These are phyloP conservation scores for Cystobasidiaceae sp. DNA, from an alignment of 1,284 basidiomycete genomes.

Conservation along the genomic window DNA sequence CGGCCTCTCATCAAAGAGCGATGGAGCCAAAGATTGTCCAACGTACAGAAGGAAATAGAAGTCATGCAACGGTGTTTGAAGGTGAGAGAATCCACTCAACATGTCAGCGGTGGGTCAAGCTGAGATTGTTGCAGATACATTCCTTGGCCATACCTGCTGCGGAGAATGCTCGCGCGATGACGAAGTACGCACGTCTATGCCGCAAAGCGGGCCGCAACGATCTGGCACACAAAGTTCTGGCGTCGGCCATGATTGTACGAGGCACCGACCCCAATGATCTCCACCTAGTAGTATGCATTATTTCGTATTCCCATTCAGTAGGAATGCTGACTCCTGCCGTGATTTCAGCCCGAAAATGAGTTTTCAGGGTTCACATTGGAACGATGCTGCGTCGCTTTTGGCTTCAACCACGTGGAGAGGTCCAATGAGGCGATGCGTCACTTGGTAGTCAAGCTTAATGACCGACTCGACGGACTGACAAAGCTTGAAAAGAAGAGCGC, in stretches of 20 bases:
- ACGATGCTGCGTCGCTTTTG: conserved; percentile 13
- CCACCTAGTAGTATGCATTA: neutral
- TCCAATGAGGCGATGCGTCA: conserved; percentile 15
- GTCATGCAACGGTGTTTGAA: conserved; percentile 7
- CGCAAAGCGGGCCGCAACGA: conserved; percentile 20
- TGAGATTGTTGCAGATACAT: neutral
- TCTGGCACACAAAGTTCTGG: conserved; percentile 25
- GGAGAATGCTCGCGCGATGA: conserved; percentile 15
- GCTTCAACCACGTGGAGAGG: conserved; percentile 4
- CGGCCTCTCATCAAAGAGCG: conserved; percentile 9
- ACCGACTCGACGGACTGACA: conserved; percentile 1
- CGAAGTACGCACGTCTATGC: conserved; percentile 13
- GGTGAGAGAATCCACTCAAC: neutral
- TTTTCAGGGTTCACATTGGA: conserved; percentile 22
- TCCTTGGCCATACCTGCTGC: conserved; percentile 13
- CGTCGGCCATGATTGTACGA: neutral
- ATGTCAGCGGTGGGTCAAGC: neutral
- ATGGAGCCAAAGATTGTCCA: neutral
- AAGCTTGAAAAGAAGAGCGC: neutral
- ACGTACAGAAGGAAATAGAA: conserved; percentile 12
- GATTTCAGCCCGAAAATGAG: conserved; percentile 26
- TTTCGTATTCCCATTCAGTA: neutral
- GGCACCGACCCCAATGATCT: neutral
- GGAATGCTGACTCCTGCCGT: neutral
- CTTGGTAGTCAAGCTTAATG: conserved; percentile 6